phyloP scores from a whole-genome alignment of 2,329 filamentous ascomycete genomes.

The Xylariaceae sp. region DNA sequence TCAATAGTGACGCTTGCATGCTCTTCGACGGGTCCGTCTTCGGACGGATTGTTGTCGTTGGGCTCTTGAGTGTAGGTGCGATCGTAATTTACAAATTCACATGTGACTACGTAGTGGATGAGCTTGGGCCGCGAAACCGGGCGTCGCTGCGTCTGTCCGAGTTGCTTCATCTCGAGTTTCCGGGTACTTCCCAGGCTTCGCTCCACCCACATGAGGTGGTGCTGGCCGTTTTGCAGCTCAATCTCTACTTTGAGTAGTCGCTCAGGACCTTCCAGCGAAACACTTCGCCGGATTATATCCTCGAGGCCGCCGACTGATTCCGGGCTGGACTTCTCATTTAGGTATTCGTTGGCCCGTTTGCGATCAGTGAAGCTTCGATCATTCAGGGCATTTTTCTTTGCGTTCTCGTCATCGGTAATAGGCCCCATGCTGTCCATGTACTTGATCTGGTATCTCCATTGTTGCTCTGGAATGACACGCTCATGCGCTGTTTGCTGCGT shows the following conservation, averaged over 20 bases:
- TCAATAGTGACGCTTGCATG: slow-evolving; percentile 4
- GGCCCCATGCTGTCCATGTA: slow-evolving; percentile 3
- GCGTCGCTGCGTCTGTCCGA: slow-evolving; percentile 19
- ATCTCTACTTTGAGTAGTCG: slow-evolving; percentile 22
- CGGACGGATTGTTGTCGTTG: background rate
- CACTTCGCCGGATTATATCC: slow-evolving; percentile 13
- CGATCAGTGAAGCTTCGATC: slow-evolving; percentile 16
- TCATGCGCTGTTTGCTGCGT: background rate
- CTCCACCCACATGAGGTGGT: slow-evolving; percentile 24
- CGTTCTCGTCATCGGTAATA: slow-evolving; percentile 4
- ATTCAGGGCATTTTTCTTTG: background rate
- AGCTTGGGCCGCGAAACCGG: slow-evolving; percentile 12
- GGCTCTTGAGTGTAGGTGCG: background rate
- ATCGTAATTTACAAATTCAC: slow-evolving; percentile 19
- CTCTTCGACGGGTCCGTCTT: background rate
- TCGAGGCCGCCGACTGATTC: slow-evolving; percentile 16
- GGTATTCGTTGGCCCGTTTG: slow-evolving; percentile 21
- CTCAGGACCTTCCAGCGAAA: slow-evolving; percentile 9
- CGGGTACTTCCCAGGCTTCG: slow-evolving; percentile 6
- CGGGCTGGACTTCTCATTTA: slow-evolving; percentile 14
- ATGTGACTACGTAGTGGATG: slow-evolving; percentile 24
- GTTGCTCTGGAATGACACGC: slow-evolving; percentile 1
- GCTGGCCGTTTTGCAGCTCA: slow-evolving; percentile 16
- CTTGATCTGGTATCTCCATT: slow-evolving; percentile 14
- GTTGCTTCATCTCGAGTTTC: slow-evolving; percentile 5